Evolutionary conservation across 192 early-diverging fungal species (phyloP).

Genomic region (Paraglomus brasilianum): DNA sequence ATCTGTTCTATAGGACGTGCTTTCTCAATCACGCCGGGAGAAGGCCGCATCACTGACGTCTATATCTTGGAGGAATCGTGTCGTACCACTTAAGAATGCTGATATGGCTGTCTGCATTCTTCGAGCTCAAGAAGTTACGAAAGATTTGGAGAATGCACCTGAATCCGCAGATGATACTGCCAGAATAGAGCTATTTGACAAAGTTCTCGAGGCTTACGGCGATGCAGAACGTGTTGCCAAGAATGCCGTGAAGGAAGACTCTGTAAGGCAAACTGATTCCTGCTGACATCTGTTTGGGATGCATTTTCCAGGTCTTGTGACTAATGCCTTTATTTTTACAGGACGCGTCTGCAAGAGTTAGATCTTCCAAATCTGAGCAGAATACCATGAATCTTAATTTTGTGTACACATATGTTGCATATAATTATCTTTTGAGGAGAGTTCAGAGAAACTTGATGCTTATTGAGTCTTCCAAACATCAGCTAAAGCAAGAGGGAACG

Average conservation of each 20-base stretch:
- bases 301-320: conserved; percentile 12
- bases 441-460: conserved; percentile 60
- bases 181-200: conserved; percentile 52
- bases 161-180: conserved; percentile 24
- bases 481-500: conserved; percentile 33
- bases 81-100: conserved; percentile 44
- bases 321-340: conserved; percentile 24
- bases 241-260: conserved; percentile 63
- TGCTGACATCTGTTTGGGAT: background rate
- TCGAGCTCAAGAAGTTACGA: conserved; percentile 46
- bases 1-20: conserved; percentile 27
- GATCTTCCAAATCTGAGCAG: conserved; percentile 66
- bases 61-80: conserved; percentile 50
- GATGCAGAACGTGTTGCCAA: conserved; percentile 62
- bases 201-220: conserved; percentile 53
- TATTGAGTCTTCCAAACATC: conserved; percentile 42
- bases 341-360: conserved; percentile 63
- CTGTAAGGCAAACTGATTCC: conserved; percentile 33
- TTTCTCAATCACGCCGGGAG: conserved; percentile 44
- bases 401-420: conserved; percentile 59
- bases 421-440: conserved; percentile 47
- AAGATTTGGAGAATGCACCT: conserved; percentile 21
- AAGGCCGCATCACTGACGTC: conserved; percentile 40
- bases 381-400: conserved; percentile 54
- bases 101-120: conserved; percentile 49